These are phyloP conservation scores for Nannochloropsis oceanica DNA, from an alignment of 108 stramenopile species.

Conservation along the genomic window DNA sequence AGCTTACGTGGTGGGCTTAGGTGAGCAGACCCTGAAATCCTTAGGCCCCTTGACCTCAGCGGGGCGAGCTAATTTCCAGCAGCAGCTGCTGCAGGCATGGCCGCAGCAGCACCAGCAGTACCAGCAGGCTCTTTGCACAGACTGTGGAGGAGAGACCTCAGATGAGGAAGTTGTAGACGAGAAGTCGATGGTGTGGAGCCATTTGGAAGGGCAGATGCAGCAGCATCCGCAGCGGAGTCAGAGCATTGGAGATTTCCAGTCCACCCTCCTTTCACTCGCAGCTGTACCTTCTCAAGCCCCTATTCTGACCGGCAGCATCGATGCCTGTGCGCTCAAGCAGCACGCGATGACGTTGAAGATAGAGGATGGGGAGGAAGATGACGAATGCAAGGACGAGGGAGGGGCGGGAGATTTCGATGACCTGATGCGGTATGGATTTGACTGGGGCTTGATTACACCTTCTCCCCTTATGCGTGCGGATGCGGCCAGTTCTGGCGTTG, in stretches of 20 bases:
- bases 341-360: too few relatives aligned
- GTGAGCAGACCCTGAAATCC: too few relatives aligned
- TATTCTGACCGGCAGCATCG: too few relatives aligned
- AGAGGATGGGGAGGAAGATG: too few relatives aligned
- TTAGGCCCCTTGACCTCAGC: too few relatives aligned
- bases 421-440: background rate
- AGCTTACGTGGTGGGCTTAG: too few relatives aligned
- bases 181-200: background rate
- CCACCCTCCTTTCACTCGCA: background rate
- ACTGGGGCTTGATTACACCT: background rate
- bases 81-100: too few relatives aligned
- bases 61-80: too few relatives aligned
- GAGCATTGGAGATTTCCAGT: background rate
- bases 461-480: background rate
- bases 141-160: background rate
- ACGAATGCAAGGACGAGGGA: background rate
- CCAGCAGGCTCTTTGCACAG: background rate
- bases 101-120: background rate
- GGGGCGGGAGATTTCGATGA: background rate
- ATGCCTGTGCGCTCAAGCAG: too few relatives aligned
- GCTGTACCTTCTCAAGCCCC: background rate
- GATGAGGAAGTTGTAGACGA: background rate
- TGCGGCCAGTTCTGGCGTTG: background rate
- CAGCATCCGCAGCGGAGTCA: background rate
- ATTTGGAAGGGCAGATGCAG: background rate